Evolutionary conservation across 2,329 filamentous ascomycete species (phyloP), one percentile per base, ranked within the genome.

Genomic region (Fusarium sp.): DNA sequence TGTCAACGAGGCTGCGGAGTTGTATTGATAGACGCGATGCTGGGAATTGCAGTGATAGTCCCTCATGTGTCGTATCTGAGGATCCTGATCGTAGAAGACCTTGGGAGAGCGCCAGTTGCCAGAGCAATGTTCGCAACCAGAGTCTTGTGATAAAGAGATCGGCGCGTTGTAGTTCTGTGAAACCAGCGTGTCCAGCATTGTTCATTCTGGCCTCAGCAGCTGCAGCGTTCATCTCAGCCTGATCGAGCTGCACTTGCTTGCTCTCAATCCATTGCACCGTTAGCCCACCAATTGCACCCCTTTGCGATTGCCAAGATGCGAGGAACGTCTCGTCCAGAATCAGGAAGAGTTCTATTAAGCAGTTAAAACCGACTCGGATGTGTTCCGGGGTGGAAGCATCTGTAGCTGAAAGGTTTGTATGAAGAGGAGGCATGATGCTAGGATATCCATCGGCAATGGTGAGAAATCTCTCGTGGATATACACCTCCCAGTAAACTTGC

Each of bases 391-490:
- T 80, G 24, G 69, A 75, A 4, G 71, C 57, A 64, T 83, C 81
- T 12, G 71, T 38, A 4, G 73, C 46, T 3, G 79, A 79, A 20
- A 78, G 69, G 6, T 78, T 77, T 2, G 75, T 75, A 18, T 68
- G 59, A 9, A 83, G 77, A 1, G 80, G 77, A 11, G 72, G 70
- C 63, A 83, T 72, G 18, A 78, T 74, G 29, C 79, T 78, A 3
- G 81, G 79, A 8, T 83, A 83, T 45, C 85, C 85, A 42, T 86
- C 82, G 6, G 85, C 78, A 27, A 88, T 83, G 34, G 84, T 83
- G n/a, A 86, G 72, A 72, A 88, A 88, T 18, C 87, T 83, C 72
- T 88, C 87, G 63, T 88, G 86, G 32, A 88, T 85, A 69, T 85
- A 88, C 15, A 82, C 82, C 66, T 87, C 82, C 86, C 86, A 88